Evolutionary conservation across 2,329 filamentous ascomycete genomes (phyloP).

Genomic region (Massarina eburnea): DNA sequence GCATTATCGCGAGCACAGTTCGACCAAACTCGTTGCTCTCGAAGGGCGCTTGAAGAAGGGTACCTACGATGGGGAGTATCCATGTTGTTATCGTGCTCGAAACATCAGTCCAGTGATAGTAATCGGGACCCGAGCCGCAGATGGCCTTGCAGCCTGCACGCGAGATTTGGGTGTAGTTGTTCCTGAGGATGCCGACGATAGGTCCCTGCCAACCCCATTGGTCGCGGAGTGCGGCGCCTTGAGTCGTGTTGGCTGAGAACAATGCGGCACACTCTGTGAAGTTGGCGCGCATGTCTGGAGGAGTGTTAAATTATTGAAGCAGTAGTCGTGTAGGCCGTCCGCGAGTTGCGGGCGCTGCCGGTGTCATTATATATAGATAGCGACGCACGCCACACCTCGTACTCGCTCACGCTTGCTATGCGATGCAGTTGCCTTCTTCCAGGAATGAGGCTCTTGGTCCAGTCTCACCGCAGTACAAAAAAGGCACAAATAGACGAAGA

Average conservation of each 20-base stretch:
- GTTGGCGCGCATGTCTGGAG: slow-evolving; percentile 10
- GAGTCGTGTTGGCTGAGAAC: slow-evolving; percentile 5
- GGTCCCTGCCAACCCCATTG: slow-evolving; percentile 23
- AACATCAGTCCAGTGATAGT: slow-evolving; percentile 36
- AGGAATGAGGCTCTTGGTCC: not conserved
- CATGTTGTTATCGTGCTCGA: slow-evolving; percentile 44
- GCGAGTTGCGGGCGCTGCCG: too few species aligned
- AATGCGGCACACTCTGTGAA: slow-evolving; percentile 8
- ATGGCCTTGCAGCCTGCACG: slow-evolving; percentile 35
- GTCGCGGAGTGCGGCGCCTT: slow-evolving; percentile 10
- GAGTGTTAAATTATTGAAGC: not conserved
- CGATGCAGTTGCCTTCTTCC: not conserved
- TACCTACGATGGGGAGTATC: slow-evolving; percentile 44
- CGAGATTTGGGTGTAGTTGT: slow-evolving; percentile 31
- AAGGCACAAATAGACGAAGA: not conserved
- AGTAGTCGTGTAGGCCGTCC: too few species aligned
- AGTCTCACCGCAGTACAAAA: not conserved
- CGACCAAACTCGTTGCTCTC: slow-evolving; percentile 42
- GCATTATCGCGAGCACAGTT: slow-evolving; percentile 40
- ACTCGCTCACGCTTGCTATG: not conserved
- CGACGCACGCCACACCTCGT: not conserved
- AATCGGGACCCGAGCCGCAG: slow-evolving; percentile 35
- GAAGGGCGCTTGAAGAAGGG: slow-evolving; percentile 45
- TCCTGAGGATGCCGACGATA: slow-evolving; percentile 12
- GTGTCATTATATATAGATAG: not conserved